These are phyloP conservation scores for Epichloe uncinata DNA, from an alignment of 2,329 filamentous ascomycete species.

Conservation along the genomic window DNA sequence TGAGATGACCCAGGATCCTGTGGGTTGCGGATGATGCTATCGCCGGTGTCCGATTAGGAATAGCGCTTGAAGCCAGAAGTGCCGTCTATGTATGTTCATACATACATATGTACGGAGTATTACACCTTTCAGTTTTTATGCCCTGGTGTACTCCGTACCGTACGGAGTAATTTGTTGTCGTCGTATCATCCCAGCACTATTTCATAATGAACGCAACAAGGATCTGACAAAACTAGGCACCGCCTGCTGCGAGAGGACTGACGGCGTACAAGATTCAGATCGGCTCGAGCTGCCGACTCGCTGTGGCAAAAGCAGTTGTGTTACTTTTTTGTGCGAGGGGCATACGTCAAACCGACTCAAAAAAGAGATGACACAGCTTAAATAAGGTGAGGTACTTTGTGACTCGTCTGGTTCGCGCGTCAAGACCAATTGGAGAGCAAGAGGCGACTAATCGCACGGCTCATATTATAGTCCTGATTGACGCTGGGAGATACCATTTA, in stretches of 20 bases:
- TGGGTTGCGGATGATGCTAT: neutral
- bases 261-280: slow-evolving; percentile 1
- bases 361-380: neutral
- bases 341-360: neutral
- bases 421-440: neutral
- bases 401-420: neutral
- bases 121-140: neutral
- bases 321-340: neutral
- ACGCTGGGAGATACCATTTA: neutral
- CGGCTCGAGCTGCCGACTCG: slow-evolving; percentile 3
- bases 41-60: neutral
- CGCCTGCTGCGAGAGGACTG: slow-evolving; percentile 1
- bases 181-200: neutral
- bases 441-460: neutral
- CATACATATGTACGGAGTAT: neutral
- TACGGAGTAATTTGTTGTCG: neutral
- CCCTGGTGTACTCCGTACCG: too few relatives aligned
- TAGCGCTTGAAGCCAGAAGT: neutral
- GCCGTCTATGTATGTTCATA: too few relatives aligned
- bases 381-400: neutral
- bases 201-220: neutral
- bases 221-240: neutral
- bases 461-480: neutral
- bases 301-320: neutral
- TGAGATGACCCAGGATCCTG: neutral